Evolutionary conservation across 495 filamentous ascomycete genomes (phyloP).

Genomic region (Penicillium nucicola): DNA sequence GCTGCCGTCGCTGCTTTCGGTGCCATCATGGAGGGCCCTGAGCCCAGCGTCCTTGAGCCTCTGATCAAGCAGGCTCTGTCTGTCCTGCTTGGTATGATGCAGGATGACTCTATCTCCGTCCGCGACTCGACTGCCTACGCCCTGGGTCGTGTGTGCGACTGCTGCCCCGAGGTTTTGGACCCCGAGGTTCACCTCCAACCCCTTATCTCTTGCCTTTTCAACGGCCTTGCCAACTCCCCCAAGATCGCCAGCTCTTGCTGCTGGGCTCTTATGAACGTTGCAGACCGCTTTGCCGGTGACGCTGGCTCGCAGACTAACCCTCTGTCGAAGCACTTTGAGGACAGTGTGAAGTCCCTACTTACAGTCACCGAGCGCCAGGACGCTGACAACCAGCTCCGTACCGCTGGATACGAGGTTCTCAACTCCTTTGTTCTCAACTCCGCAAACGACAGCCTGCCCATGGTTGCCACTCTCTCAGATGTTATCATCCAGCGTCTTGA

Average conservation of each 20-base stretch:
- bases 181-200: constrained; percentile 73
- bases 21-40: constrained; percentile 97
- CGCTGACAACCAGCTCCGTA: constrained; percentile 89
- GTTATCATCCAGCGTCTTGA: constrained; percentile 86
- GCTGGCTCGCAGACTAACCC: constrained; percentile 73
- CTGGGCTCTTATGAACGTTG: constrained; percentile 98
- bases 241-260: constrained; percentile 99
- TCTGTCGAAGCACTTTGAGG: constrained; percentile 86
- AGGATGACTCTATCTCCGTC: constrained; percentile 81
- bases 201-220: constrained; percentile 84
- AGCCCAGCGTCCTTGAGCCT: constrained; percentile 81
- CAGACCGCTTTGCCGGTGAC: constrained; percentile 88
- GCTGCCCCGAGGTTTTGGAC: constrained; percentile 84
- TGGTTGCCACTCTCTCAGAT: constrained; percentile 76
- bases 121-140: constrained; percentile 97
- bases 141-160: constrained; percentile 91
- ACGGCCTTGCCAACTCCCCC: constrained; percentile 81
- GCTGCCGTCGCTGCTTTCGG: constrained; percentile 98
- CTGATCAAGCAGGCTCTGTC: constrained; percentile 91
- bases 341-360: constrained; percentile 82
- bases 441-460: constrained; percentile 76
- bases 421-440: constrained; percentile 89
- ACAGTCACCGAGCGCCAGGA: constrained; percentile 78
- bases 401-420: constrained; percentile 96
- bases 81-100: constrained; percentile 94